Evolutionary conservation across 352 stramenopile genomes (phyloP).

Genomic region (Phytophthora chlamydospora): DNA sequence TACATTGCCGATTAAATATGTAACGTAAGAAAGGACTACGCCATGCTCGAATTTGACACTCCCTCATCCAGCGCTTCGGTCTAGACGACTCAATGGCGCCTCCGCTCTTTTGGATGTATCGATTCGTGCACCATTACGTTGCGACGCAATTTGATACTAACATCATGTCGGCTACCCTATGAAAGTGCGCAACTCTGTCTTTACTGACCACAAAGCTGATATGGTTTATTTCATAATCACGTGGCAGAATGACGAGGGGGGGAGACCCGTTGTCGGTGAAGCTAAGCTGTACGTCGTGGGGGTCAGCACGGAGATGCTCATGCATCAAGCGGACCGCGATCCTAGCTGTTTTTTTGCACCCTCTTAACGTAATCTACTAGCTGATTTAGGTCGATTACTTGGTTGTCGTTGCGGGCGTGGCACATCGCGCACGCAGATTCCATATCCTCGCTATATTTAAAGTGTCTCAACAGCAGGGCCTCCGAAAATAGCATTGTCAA

Average conservation of each 20-base stretch:
- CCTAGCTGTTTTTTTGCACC: constrained; percentile 4
- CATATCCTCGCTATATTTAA: too few relatives aligned
- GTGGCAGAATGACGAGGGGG: too few relatives aligned
- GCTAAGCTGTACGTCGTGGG: not conserved
- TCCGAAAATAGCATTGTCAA: too few relatives aligned
- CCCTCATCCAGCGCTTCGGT: constrained; percentile 8
- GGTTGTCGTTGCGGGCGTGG: constrained; percentile 11
- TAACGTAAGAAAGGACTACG: not conserved
- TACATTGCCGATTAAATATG: not conserved
- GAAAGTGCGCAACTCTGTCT: too few relatives aligned
- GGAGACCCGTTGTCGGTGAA: not conserved
- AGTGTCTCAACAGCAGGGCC: too few relatives aligned
- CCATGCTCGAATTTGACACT: not conserved
- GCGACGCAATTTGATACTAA: not conserved
- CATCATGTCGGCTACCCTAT: too few relatives aligned
- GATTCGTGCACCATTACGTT: constrained; percentile 17
- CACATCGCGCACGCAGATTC: constrained; percentile 14
- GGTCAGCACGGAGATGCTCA: not conserved
- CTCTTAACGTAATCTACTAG: constrained; percentile 24
- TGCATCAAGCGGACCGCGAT: constrained; percentile 5
- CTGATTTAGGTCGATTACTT: constrained; percentile 11
- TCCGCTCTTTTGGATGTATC: not conserved
- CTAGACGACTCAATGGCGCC: not conserved
- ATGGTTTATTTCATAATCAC: too few relatives aligned
- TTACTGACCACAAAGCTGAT: too few relatives aligned